Evolutionary conservation across 768 basidiomycete species (phyloP).

Genomic region (Hydnum rufescens): DNA sequence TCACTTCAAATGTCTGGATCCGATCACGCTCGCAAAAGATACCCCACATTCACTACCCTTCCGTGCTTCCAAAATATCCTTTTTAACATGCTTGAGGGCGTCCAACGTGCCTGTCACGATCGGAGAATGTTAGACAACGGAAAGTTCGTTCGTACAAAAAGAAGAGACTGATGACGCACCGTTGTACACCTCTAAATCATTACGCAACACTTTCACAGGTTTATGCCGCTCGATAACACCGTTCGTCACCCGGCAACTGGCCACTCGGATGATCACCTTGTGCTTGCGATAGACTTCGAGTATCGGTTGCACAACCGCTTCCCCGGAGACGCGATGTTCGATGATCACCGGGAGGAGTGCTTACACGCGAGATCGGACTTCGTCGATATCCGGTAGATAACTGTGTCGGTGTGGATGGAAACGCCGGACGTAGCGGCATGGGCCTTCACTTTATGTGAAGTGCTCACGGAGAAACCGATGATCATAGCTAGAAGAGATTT

Average conservation of each 20-base stretch:
- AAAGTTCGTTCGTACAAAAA: too few relatives aligned
- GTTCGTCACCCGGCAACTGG: conserved; percentile 79
- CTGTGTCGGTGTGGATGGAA: conserved; percentile 48
- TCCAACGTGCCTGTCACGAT: conserved; percentile 42
- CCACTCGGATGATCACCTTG: conserved; percentile 49
- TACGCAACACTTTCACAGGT: conserved; percentile 50
- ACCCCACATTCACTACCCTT: conserved; percentile 87
- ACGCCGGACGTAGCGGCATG: conserved; percentile 47
- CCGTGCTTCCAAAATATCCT: conserved; percentile 66
- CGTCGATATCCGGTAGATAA: conserved; percentile 90
- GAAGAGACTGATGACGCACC: conserved; percentile 12
- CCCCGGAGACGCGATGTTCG: conserved; percentile 68
- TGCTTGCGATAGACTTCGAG: conserved; percentile 74
- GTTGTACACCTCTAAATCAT: conserved; percentile 41
- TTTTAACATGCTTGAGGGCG: conserved; percentile 72
- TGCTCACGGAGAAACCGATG: conserved; percentile 74
- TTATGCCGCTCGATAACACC: conserved; percentile 56
- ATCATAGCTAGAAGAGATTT: conserved; percentile 43
- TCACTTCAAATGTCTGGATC: conserved; percentile 55
- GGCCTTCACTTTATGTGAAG: conserved; percentile 42
- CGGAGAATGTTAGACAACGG: conserved; percentile 6
- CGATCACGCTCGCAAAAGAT: conserved; percentile 59
- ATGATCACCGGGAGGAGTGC: conserved; percentile 58
- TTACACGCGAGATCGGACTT: conserved; percentile 49
- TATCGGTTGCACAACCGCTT: conserved; percentile 68